phyloP scores from a whole-genome alignment of 2,329 filamentous ascomycete species.

The Nigrograna mackinnonii region DNA sequence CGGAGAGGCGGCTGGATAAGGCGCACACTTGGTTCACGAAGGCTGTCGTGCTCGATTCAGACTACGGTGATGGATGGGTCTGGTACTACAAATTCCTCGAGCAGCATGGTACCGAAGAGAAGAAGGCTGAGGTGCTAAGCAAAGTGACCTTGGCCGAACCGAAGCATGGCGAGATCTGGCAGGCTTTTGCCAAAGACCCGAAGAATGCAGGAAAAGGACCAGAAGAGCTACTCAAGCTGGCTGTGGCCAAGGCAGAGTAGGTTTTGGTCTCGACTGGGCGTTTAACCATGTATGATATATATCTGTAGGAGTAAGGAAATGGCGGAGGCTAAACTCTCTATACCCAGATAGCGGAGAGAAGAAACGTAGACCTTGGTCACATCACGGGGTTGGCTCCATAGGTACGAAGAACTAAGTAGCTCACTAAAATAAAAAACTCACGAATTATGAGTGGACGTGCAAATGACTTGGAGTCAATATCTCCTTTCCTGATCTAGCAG shows the following conservation, averaged over 20 bases:
- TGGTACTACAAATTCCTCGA: constrained; percentile 96
- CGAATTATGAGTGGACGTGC: too few relatives aligned
- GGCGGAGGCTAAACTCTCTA: too few relatives aligned
- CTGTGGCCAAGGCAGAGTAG: constrained; percentile 62
- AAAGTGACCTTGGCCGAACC: constrained; percentile 87
- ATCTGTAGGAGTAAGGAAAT: too few relatives aligned
- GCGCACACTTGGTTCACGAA: constrained; percentile 98
- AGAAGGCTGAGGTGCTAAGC: constrained; percentile 78
- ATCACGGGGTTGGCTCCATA: too few relatives aligned
- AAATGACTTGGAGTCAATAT: too few relatives aligned
- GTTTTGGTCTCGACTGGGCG: not conserved
- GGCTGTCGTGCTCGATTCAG: constrained; percentile 83
- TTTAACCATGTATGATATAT: too few relatives aligned
- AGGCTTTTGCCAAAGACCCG: constrained; percentile 82
- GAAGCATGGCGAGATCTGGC: constrained; percentile 91
- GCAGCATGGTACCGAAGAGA: constrained; percentile 94
- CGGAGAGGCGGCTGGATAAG: constrained; percentile 87
- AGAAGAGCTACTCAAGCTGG: constrained; percentile 83
- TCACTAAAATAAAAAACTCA: too few relatives aligned
- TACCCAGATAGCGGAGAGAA: too few relatives aligned
- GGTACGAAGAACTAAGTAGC: too few relatives aligned
- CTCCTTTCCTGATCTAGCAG: too few relatives aligned
- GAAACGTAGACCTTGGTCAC: too few relatives aligned
- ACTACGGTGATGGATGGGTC: constrained; percentile 91
- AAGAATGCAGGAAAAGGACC: constrained; percentile 73